Evolutionary conservation across 2,329 filamentous ascomycete genomes (phyloP).

Genomic region (Pseudomassariella vexata): DNA sequence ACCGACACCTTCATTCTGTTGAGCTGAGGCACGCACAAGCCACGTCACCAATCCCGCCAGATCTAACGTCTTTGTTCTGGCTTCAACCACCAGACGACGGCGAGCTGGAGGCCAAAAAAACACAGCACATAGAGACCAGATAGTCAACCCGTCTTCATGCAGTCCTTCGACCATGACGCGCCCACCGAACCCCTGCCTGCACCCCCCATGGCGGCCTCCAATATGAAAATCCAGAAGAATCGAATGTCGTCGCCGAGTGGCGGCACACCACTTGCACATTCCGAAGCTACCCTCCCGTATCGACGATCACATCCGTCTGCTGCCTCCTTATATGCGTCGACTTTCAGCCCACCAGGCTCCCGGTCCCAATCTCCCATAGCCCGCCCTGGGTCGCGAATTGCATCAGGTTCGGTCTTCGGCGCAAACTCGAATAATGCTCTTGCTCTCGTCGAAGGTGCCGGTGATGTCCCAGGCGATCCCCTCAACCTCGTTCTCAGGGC

Average conservation of each 20-base stretch:
- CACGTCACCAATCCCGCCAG: too few species aligned
- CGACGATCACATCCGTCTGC: conserved; percentile 51
- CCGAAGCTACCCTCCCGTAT: conserved; percentile 48
- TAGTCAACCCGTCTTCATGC: conserved; percentile 62
- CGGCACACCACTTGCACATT: conserved; percentile 39
- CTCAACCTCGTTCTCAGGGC: conserved; percentile 69
- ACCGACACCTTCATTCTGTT: too few species aligned
- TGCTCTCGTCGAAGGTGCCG: conserved; percentile 32
- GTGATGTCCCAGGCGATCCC: conserved; percentile 46
- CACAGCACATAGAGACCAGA: too few species aligned
- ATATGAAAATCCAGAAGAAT: conserved; percentile 53
- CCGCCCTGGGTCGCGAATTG: conserved; percentile 48
- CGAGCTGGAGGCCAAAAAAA: too few species aligned
- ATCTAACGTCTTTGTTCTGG: too few species aligned
- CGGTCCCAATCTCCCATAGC: conserved; percentile 63
- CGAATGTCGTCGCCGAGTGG: conserved; percentile 51
- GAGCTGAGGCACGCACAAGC: too few species aligned
- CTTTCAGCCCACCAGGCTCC: conserved; percentile 62
- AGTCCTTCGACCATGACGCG: conserved; percentile 59
- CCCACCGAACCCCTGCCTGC: conserved; percentile 59
- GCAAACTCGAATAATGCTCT: conserved; percentile 37
- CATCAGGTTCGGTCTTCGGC: conserved; percentile 54
- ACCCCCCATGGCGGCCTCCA: conserved; percentile 60
- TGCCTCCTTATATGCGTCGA: conserved; percentile 59
- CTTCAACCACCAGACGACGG: too few species aligned